A percentile compares a stretch with the other conserved stretches of the same genome.
Evolutionary conservation across 83 land plant species (phyloP).

Genomic region (Diphasiastrum complanatum): DNA sequence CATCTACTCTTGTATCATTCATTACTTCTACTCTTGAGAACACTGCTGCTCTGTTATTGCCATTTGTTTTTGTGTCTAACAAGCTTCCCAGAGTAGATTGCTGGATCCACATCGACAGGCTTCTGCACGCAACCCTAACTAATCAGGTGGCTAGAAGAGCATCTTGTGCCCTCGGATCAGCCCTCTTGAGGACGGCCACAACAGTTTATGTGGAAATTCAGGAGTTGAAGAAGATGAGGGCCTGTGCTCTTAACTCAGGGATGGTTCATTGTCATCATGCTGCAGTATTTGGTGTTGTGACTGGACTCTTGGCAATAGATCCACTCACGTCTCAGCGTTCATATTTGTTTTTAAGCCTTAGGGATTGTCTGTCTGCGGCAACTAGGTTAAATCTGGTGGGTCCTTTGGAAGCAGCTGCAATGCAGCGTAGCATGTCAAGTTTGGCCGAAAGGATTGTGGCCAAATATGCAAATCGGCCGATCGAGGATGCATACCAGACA

Average conservation of each 20-base stretch:
- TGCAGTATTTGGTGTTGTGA: constrained; percentile 62
- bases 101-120: constrained; percentile 46
- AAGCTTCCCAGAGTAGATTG: constrained; percentile 32
- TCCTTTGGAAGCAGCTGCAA: constrained; percentile 72
- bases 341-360: constrained; percentile 62
- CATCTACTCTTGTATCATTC: constrained; percentile 41
- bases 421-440: constrained; percentile 59
- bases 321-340: constrained; percentile 52
- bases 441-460: constrained; percentile 48
- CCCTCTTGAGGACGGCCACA: constrained; percentile 69
- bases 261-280: constrained; percentile 64
- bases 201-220: constrained; percentile 45
- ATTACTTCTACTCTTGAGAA: constrained; percentile 53
- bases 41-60: constrained; percentile 68
- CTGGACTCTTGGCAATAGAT: constrained; percentile 60
- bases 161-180: constrained; percentile 72
- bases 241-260: constrained; percentile 10
- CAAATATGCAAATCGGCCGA: constrained; percentile 52
- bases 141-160: constrained; percentile 76
- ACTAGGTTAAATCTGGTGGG: constrained; percentile 81
- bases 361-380: constrained; percentile 86
- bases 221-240: constrained; percentile 48
- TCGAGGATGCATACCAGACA: constrained; percentile 66
- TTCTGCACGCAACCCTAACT: constrained; percentile 60
- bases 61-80: constrained; percentile 51